These are phyloP conservation scores for Penicillium verhagenii DNA, from an alignment of 495 filamentous ascomycete species.

Conservation along the genomic window DNA sequence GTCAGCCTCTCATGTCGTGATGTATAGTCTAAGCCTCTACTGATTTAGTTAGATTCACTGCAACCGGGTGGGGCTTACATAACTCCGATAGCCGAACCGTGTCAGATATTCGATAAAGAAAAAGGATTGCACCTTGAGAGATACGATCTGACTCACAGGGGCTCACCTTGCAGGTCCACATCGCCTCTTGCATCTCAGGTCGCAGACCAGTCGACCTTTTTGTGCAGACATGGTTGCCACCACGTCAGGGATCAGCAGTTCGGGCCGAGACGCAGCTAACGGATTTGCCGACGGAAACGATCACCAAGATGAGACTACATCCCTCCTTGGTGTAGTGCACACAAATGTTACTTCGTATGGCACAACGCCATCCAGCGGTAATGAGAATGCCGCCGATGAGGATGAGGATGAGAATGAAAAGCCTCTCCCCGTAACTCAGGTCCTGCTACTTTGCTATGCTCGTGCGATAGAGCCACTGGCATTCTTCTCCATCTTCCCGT, in stretches of 20 bases:
- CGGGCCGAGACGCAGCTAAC: slow-evolving; percentile 1
- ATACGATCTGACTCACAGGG: neutral
- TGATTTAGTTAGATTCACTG: neutral
- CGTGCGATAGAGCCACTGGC: slow-evolving; percentile 70
- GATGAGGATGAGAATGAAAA: slow-evolving; percentile 17
- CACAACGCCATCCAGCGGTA: neutral
- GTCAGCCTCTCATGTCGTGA: no score
- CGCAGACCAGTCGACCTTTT: neutral
- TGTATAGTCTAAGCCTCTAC: neutral
- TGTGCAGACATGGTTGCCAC: slow-evolving; percentile 11
- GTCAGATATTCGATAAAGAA: neutral
- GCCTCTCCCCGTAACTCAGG: slow-evolving; percentile 57
- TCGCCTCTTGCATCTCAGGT: neutral
- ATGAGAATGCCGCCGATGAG: neutral
- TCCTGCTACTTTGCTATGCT: slow-evolving; percentile 65
- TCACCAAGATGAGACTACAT: slow-evolving; percentile 21
- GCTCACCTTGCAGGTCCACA: neutral
- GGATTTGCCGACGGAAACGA: slow-evolving; percentile 6
- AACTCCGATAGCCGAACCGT: neutral
- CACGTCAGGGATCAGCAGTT: neutral
- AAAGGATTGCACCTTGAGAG: neutral
- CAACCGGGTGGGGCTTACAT: neutral
- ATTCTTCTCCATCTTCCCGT: slow-evolving; percentile 75
- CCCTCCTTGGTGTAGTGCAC: slow-evolving; percentile 20
- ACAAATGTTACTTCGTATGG: slow-evolving; percentile 1